These are phyloP conservation scores for Leccinum pseudoinsigne DNA, from an alignment of 1,284 basidiomycete genomes.

Conservation along the genomic window DNA sequence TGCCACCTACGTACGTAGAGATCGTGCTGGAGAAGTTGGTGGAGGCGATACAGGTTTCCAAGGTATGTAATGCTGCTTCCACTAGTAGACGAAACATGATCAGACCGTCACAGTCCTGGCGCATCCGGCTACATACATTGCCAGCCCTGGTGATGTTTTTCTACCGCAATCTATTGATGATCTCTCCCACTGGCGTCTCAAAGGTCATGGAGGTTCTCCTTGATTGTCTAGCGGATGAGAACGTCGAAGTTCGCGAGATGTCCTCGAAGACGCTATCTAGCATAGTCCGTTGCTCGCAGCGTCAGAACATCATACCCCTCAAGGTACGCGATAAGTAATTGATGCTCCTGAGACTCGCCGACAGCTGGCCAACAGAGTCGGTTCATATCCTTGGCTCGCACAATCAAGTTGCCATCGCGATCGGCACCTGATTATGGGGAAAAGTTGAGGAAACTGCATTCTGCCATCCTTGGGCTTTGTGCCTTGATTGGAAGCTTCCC, in stretches of 20 bases:
- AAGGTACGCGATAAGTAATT: slow-evolving; percentile 52
- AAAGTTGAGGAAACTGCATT: slow-evolving; percentile 78
- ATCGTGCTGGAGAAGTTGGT: slow-evolving; percentile 62
- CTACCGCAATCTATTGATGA: slow-evolving; percentile 81
- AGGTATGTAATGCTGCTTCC: slow-evolving; percentile 40
- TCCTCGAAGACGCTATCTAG: slow-evolving; percentile 90
- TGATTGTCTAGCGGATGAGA: slow-evolving; percentile 85
- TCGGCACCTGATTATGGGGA: slow-evolving; percentile 74
- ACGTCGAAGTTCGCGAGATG: slow-evolving; percentile 93
- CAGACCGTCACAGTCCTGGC: slow-evolving; percentile 60
- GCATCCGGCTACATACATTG: slow-evolving; percentile 72
- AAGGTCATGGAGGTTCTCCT: slow-evolving; percentile 81
- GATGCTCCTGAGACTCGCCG: not conserved
- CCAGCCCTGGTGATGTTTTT: slow-evolving; percentile 82
- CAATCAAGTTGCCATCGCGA: slow-evolving; percentile 70
- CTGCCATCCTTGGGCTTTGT: slow-evolving; percentile 90
- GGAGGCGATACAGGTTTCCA: slow-evolving; percentile 66
- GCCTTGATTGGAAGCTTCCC: slow-evolving; percentile 78
- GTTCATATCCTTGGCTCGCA: slow-evolving; percentile 67
- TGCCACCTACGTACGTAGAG: slow-evolving; percentile 62
- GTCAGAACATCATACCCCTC: slow-evolving; percentile 83
- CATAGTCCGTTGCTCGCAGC: slow-evolving; percentile 91
- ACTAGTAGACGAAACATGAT: slow-evolving; percentile 7
- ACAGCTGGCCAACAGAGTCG: slow-evolving; percentile 56
- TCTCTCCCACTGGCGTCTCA: slow-evolving; percentile 65